Percentiles rank a stretch among this genome's conserved stretches.
Evolutionary conservation across 148 eudicot genomes (phyloP).

Genomic region (Amaranthus palmeri): DNA sequence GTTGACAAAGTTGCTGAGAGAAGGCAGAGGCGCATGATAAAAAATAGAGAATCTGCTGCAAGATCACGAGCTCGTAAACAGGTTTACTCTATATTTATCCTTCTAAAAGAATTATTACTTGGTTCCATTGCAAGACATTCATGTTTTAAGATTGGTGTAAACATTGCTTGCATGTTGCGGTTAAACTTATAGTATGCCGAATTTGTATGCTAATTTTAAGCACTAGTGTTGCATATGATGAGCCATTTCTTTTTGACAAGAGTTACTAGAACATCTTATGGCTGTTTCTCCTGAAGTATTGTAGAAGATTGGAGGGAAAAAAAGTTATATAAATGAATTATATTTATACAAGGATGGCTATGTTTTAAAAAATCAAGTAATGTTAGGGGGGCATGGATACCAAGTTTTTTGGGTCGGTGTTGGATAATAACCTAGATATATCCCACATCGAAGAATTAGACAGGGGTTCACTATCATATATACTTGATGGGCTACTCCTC

Average conservation of each 20-base stretch:
- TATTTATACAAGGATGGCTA: too few species aligned
- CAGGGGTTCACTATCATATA: too few species aligned
- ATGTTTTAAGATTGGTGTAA: not conserved
- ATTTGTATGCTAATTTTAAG: not conserved
- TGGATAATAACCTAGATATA: too few species aligned
- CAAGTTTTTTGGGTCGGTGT: too few species aligned
- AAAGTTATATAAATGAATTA: too few species aligned
- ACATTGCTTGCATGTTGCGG: not conserved
- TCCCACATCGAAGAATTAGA: too few species aligned
- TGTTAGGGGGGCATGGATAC: too few species aligned
- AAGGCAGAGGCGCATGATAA: conserved; percentile 90
- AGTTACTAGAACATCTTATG: not conserved
- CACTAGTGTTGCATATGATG: not conserved
- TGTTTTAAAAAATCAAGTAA: too few species aligned
- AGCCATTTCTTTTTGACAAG: not conserved
- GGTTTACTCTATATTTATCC: conserved; percentile 33
- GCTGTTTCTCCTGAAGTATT: not conserved
- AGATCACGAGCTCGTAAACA: conserved; percentile 94
- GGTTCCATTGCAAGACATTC: not conserved
- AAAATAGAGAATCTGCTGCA: conserved; percentile 94
- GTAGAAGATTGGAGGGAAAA: not conserved
- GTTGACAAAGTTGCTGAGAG: conserved; percentile 92
- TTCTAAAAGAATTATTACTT: too few species aligned
- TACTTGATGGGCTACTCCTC: too few species aligned
- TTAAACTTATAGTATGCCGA: not conserved